A percentile compares a stretch with the other conserved stretches of the same genome.
phyloP scores from a whole-genome alignment of 768 basidiomycete species.

The Tricholoma hemisulphureum region DNA sequence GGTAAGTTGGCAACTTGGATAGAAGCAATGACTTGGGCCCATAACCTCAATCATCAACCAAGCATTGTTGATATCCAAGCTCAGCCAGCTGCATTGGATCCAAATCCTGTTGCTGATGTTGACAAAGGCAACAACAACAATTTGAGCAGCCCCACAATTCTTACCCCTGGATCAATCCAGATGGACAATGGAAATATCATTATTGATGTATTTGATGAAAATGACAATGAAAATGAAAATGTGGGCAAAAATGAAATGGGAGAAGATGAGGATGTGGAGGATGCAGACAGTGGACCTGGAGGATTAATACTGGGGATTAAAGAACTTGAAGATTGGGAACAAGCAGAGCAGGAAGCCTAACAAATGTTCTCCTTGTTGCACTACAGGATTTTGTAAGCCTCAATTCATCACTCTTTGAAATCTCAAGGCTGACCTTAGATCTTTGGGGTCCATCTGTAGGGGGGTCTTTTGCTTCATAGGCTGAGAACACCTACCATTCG shows the following conservation, averaged over 20 bases:
- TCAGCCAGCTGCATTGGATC: background rate
- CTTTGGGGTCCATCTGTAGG: background rate
- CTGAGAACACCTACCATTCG: background rate
- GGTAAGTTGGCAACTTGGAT: conserved; percentile 7
- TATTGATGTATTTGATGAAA: background rate
- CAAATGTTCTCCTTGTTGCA: background rate
- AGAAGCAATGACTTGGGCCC: background rate
- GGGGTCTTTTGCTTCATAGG: background rate
- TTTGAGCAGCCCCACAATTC: background rate
- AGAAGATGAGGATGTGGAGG: background rate
- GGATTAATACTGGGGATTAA: background rate
- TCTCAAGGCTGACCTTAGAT: background rate
- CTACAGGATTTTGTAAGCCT: background rate
- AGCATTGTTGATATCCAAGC: background rate
- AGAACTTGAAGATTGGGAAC: background rate
- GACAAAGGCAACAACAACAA: background rate
- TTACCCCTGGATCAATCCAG: background rate
- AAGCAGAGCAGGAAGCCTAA: background rate
- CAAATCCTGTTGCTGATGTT: background rate
- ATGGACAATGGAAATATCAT: background rate
- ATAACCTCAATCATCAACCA: background rate
- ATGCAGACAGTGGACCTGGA: background rate
- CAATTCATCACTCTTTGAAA: background rate
- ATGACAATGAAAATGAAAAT: background rate
- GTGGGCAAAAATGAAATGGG: background rate